Evolutionary conservation across 2,329 filamentous ascomycete species (phyloP).

Genomic region (Hortaea sp.): DNA sequence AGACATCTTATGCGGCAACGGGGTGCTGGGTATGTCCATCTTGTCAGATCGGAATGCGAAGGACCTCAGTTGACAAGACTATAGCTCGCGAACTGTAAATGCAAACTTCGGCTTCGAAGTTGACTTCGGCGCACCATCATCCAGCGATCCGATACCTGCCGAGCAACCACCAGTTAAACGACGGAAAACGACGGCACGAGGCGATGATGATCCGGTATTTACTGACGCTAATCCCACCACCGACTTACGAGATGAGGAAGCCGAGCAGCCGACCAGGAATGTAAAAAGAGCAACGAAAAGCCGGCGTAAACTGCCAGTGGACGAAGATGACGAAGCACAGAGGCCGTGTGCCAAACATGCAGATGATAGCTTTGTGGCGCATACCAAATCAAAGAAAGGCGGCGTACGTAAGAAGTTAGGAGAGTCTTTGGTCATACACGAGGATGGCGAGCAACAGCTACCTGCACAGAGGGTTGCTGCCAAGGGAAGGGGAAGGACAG

Average conservation of each 20-base stretch:
- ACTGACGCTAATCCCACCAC: too few species aligned
- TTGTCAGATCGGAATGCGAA: too few species aligned
- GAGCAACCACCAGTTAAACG: constrained; percentile 15
- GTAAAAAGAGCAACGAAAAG: not conserved
- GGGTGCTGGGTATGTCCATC: constrained; percentile 19
- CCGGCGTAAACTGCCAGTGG: not conserved
- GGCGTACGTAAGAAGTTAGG: not conserved
- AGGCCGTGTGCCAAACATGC: too few species aligned
- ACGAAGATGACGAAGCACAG: too few species aligned
- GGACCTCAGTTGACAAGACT: not conserved
- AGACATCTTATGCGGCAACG: constrained; percentile 24
- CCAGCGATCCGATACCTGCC: not conserved
- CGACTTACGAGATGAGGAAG: too few species aligned
- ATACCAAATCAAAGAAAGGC: not conserved
- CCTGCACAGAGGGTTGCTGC: too few species aligned
- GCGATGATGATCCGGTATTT: not conserved
- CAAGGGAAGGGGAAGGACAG: too few species aligned
- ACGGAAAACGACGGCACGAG: not conserved
- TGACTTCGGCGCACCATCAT: constrained; percentile 3
- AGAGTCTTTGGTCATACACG: not conserved
- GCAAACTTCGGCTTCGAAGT: constrained; percentile 23
- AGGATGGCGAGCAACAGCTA: too few species aligned
- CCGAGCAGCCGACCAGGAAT: too few species aligned
- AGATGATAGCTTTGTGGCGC: not conserved
- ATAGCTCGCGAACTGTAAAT: constrained; percentile 15